phyloP scores from a whole-genome alignment of 371 early-diverging fungal species.

The Mucor saturninus region DNA sequence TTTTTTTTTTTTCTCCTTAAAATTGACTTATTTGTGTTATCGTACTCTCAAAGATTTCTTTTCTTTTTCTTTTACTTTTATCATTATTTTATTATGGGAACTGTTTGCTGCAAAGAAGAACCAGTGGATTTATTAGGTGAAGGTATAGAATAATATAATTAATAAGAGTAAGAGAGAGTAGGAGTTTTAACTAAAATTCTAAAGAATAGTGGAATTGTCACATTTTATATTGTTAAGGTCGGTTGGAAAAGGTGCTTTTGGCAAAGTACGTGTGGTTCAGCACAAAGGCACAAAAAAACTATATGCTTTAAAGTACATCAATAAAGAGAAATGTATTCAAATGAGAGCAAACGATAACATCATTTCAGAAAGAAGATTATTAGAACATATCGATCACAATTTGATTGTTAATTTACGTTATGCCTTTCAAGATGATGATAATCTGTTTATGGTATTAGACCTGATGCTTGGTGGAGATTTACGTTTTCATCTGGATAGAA shows the following conservation, averaged over 20 bases:
- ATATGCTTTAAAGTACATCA: slow-evolving; percentile 70
- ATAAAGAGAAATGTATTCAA: slow-evolving; percentile 63
- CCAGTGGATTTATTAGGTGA: slow-evolving; percentile 46
- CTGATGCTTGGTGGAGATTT: slow-evolving; percentile 91
- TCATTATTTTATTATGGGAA: slow-evolving; percentile 35
- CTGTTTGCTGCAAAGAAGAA: slow-evolving; percentile 47
- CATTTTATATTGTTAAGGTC: slow-evolving; percentile 74
- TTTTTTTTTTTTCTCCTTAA: too few relatives aligned
- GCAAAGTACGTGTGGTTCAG: slow-evolving; percentile 87
- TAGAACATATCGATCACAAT: slow-evolving; percentile 57
- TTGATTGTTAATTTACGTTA: slow-evolving; percentile 75
- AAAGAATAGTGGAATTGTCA: slow-evolving; percentile 47
- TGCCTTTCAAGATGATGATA: slow-evolving; percentile 85
- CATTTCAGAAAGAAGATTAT: slow-evolving; percentile 59
- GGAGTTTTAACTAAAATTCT: neutral
- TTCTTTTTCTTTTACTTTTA: neutral
- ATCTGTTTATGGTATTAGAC: slow-evolving; percentile 83
- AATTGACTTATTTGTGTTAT: too few relatives aligned
- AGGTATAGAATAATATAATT: slow-evolving; percentile 25
- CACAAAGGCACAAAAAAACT: slow-evolving; percentile 70
- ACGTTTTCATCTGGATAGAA: slow-evolving; percentile 74
- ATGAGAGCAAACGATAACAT: slow-evolving; percentile 63
- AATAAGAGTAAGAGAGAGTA: neutral
- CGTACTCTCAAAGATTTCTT: neutral
- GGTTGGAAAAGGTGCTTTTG: slow-evolving; percentile 79